phyloP scores from a whole-genome alignment of 129 eudicot genomes.

The Erigeron canadensis region DNA sequence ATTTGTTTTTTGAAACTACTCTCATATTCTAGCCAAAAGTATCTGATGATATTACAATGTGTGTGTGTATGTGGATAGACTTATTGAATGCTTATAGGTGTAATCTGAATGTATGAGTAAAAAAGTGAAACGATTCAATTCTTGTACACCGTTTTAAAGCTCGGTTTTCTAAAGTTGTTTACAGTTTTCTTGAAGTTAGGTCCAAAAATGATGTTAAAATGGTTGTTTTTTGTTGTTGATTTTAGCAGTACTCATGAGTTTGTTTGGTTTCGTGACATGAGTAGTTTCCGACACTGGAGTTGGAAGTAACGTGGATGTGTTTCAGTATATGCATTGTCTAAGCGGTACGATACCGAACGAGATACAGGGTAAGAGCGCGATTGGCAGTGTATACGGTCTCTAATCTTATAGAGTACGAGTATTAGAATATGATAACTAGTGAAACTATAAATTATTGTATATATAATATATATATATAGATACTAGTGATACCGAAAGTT shows the following conservation, averaged over 20 bases:
- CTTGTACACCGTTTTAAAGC: conserved; percentile 5
- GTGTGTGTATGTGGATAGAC: conserved; percentile 1
- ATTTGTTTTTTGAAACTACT: too few relatives aligned
- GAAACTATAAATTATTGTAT: too few relatives aligned
- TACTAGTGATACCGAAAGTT: too few relatives aligned
- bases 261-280: conserved; percentile 18
- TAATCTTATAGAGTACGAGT: neutral
- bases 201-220: conserved; percentile 1
- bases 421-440: neutral
- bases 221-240: neutral
- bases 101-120: neutral
- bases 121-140: neutral
- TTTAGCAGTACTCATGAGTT: conserved; percentile 2
- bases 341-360: conserved; percentile 31
- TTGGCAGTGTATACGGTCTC: neutral
- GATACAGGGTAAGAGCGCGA: conserved; percentile 46
- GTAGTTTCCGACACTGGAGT: conserved; percentile 95
- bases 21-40: neutral
- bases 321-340: conserved; percentile 49
- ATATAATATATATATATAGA: too few relatives aligned
- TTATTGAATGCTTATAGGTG: neutral
- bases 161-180: neutral
- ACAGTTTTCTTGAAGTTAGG: neutral
- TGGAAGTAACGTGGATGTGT: conserved; percentile 81
- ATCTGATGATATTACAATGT: neutral